Base-by-base conservation (phyloP, 768 basidiomycete species). In the Tricholoma flavovirens region DNA sequence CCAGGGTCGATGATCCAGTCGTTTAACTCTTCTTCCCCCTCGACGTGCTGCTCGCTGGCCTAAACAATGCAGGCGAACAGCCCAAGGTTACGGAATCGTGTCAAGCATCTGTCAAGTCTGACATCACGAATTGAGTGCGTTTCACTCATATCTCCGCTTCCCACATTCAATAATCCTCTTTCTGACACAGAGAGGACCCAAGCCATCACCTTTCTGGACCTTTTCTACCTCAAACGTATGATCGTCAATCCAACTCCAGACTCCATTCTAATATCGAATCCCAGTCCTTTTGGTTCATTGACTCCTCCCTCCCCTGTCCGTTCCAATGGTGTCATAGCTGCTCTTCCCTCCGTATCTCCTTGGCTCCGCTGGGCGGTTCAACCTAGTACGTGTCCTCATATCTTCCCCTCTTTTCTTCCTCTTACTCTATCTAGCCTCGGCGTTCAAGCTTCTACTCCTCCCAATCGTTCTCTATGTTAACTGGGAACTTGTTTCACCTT, bases 331-430 rank as follows among this genome's bases (percentile, higher is more conserved):
- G 30, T 26, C 29, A 12, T 56, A 60, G 32, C 36, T 53, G 21
- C n/a, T 59, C 54, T 22, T 1, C 63, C 53, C 1, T 55, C 59
- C 2, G 60, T 73, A 22, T 67, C 71, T 5, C 61, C 69, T 71
- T 81, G 81, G 69, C 75, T 65, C 77, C 75, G 82, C 61, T 96
- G 93, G 93, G 84, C 86, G 55, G 69, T 87, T 15, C 75, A 88
- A 19, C 92, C 93, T 7, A 67, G 92, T 88, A 50, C 54, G 80
- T 76, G 7, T 54, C 2, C 24, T 33, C 12, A 15, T 6, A 5
- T 36, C 10, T 32, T 56, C 60, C 4, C 53, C 40, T 29, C 32
- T 32, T 29, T 17, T 30, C 10, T n/a, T n/a, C n/a, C n/a, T n/a
- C 17, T 56, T 2, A 54, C 33, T 43, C 30, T 17, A 24, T 19